These are phyloP conservation scores for Nicotiana tomentosiformis DNA, from an alignment of 257 asterid species.

Conservation along the genomic window DNA sequence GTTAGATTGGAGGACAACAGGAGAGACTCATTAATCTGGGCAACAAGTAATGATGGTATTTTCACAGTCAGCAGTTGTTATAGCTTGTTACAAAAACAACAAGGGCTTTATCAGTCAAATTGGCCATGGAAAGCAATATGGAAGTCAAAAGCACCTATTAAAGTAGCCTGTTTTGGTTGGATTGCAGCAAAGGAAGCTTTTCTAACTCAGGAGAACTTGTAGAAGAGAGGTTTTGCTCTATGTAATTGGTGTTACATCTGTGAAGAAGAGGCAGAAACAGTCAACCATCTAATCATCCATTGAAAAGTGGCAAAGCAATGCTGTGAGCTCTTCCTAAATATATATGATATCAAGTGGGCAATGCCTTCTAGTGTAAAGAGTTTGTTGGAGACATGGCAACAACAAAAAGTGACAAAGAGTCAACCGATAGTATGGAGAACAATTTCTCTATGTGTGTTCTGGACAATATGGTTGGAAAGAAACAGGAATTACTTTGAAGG, in stretches of 20 bases:
- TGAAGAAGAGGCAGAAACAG: not conserved
- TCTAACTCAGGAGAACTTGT: not conserved
- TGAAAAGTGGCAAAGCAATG: not conserved
- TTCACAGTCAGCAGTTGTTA: not conserved
- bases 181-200: not conserved
- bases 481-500: not conserved
- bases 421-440: not conserved
- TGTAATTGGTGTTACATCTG: not conserved
- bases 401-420: not conserved
- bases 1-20: not conserved
- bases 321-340: not conserved
- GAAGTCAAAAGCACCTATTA: not conserved
- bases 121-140: not conserved
- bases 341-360: not conserved
- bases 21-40: not conserved
- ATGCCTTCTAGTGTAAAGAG: not conserved
- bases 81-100: not conserved
- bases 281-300: not conserved
- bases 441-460: not conserved
- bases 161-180: not conserved
- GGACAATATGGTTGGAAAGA: not conserved
- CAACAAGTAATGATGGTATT: not conserved
- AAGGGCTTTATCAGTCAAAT: not conserved
- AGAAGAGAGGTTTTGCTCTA: not conserved
- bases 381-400: not conserved